Conservation (phyloP, 176 grass and related monocot species). For the Raddia guianensis region DNA sequence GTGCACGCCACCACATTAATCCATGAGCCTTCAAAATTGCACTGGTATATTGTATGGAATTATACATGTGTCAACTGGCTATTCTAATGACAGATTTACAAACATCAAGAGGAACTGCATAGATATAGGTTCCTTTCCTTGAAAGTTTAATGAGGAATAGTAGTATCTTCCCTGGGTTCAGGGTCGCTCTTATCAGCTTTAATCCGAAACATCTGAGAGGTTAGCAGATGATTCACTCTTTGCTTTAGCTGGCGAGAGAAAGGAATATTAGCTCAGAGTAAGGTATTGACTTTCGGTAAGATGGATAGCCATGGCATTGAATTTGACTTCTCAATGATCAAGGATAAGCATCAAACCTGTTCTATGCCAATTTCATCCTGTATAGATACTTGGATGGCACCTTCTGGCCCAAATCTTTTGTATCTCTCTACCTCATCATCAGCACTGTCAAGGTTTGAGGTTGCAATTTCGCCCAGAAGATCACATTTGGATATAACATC, state of each 20-base stretch:
- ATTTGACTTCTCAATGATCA: background rate
- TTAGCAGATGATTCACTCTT: constrained; percentile 67
- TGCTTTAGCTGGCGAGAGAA: constrained; percentile 58
- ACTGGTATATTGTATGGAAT: background rate
- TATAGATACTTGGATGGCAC: constrained; percentile 69
- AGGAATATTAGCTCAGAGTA: constrained; percentile 17
- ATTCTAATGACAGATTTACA: background rate
- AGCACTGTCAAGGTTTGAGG: background rate
- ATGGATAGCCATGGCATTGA: background rate
- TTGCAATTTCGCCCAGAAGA: constrained; percentile 57
- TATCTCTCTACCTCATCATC: constrained; percentile 56
- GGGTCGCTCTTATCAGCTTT: constrained; percentile 4
- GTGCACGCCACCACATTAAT: background rate
- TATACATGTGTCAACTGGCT: background rate
- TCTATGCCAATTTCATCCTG: constrained; percentile 53
- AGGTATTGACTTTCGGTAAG: background rate
- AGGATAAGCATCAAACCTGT: constrained; percentile 46
- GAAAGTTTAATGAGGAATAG: background rate
- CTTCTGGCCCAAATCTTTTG: constrained; percentile 63
- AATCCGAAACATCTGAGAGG: constrained; percentile 66
- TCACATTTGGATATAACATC: constrained; percentile 93
- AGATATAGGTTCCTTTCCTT: background rate
- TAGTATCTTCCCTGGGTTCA: background rate
- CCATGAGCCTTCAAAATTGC: background rate
- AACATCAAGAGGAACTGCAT: background rate